Conservation (phyloP, 2,329 filamentous ascomycete genomes). For the Amylocarpus encephaloides region DNA sequence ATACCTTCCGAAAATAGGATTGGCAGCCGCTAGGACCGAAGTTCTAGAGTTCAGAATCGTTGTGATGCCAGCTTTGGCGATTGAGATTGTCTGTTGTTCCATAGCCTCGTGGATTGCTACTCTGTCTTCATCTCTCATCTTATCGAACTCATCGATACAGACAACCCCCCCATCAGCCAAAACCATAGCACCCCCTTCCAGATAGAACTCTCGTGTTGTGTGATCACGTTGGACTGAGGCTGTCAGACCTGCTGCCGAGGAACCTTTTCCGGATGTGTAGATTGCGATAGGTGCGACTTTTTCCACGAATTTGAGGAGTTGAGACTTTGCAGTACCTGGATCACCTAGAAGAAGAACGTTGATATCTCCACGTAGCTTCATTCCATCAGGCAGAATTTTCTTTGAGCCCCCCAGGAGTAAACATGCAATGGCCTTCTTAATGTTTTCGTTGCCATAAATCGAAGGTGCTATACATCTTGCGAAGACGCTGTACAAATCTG, state of each 20-base stretch:
- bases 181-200: slow-evolving; percentile 98
- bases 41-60: slow-evolving; percentile 96
- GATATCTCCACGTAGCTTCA: slow-evolving; percentile 96
- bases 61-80: slow-evolving; percentile 96
- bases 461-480: slow-evolving; percentile 91
- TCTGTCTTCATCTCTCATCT: slow-evolving; percentile 97
- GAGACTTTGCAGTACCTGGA: slow-evolving; percentile 95
- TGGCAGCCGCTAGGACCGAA: slow-evolving; percentile 89
- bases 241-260: slow-evolving; percentile 93
- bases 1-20: slow-evolving; percentile 95
- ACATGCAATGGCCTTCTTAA: slow-evolving; percentile 96
- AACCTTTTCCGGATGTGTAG: slow-evolving; percentile 97
- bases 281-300: slow-evolving; percentile 95
- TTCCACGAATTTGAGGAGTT: slow-evolving; percentile 94
- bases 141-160: slow-evolving; percentile 99
- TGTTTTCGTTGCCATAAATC: slow-evolving; percentile 92
- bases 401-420: slow-evolving; percentile 91
- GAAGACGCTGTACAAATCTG: slow-evolving; percentile 88
- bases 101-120: slow-evolving; percentile 99
- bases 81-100: slow-evolving; percentile 99
- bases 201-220: slow-evolving; percentile 89
- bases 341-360: slow-evolving; percentile 96
- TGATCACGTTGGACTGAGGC: slow-evolving; percentile 93
- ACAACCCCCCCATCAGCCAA: slow-evolving; percentile 94
- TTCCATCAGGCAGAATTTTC: slow-evolving; percentile 94